Percentiles rank a stretch among this genome's conserved stretches.
phyloP scores from a whole-genome alignment of 2,329 filamentous ascomycete species.

The Aspergillus transmontanensis region DNA sequence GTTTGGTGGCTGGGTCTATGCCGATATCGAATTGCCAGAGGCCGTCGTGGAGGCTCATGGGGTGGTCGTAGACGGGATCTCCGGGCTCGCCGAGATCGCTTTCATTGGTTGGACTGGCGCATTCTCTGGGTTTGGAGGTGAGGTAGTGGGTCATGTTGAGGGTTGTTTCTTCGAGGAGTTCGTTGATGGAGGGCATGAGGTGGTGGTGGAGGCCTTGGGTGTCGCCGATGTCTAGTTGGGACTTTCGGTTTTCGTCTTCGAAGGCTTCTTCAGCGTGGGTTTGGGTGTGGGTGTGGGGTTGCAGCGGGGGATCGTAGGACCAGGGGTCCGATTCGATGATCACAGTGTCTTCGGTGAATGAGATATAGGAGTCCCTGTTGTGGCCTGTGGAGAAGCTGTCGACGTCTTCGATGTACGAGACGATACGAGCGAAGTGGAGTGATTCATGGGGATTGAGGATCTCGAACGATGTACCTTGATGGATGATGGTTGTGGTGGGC shows the following conservation, averaged over 20 bases:
- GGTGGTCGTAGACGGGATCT: constrained; percentile 21
- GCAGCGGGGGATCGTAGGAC: constrained; percentile 7
- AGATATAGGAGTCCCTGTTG: constrained; percentile 26
- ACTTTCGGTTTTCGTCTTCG: constrained; percentile 11
- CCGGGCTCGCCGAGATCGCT: constrained; percentile 37
- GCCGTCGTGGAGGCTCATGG: not conserved
- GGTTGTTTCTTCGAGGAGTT: constrained; percentile 24
- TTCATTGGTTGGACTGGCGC: constrained; percentile 24
- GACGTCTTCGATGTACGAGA: constrained; percentile 40
- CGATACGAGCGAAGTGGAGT: constrained; percentile 36
- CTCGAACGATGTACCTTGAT: constrained; percentile 40
- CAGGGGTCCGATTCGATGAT: constrained; percentile 20
- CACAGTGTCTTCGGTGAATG: constrained; percentile 11
- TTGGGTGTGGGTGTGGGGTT: not conserved
- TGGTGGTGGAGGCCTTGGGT: constrained; percentile 8
- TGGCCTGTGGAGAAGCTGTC: constrained; percentile 28
- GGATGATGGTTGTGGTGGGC: constrained; percentile 31
- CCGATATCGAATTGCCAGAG: constrained; percentile 2
- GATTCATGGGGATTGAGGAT: constrained; percentile 43
- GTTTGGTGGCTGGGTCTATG: not conserved
- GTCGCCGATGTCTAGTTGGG: constrained; percentile 1
- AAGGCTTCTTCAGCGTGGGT: not conserved
- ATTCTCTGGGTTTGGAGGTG: constrained; percentile 17
- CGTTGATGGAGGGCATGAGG: constrained; percentile 31
- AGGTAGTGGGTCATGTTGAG: constrained; percentile 16